Evolutionary conservation across 306 rosid species (phyloP).

Genomic region (Hippophae gyantsensis): DNA sequence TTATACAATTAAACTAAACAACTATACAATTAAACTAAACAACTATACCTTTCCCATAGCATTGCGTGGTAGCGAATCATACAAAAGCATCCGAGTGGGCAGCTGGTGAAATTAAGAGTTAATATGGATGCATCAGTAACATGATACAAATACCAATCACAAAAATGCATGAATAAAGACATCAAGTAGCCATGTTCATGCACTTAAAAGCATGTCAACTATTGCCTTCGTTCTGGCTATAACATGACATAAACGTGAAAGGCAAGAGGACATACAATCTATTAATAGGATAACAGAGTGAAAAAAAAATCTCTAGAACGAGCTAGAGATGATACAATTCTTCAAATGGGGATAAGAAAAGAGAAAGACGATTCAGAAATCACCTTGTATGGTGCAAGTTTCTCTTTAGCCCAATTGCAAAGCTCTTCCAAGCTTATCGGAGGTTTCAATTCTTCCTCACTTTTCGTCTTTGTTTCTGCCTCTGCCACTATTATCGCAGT

Average conservation of each 20-base stretch:
- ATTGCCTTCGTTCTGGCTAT: no score
- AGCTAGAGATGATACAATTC: background rate
- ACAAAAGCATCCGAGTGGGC: conserved; percentile 52
- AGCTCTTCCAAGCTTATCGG: conserved; percentile 57
- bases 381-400: conserved; percentile 96
- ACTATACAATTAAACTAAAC: no score
- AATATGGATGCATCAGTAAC: background rate
- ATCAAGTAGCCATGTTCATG: no score
- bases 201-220: no score
- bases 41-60: conserved; percentile 92
- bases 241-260: no score
- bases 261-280: no score
- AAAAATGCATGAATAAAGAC: no score
- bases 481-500: conserved; percentile 63
- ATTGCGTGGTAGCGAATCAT: conserved; percentile 80
- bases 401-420: conserved; percentile 66
- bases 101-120: conserved; percentile 31
- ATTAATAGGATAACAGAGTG: no score
- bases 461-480: conserved; percentile 29
- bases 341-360: background rate
- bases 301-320: no score
- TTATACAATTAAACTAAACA: no score
- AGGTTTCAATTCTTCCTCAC: conserved; percentile 43
- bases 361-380: conserved; percentile 2
- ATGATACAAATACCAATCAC: no score